Conservation (phyloP, 192 early-diverging fungal species). For the Phlyctochytrium arcticum region DNA sequence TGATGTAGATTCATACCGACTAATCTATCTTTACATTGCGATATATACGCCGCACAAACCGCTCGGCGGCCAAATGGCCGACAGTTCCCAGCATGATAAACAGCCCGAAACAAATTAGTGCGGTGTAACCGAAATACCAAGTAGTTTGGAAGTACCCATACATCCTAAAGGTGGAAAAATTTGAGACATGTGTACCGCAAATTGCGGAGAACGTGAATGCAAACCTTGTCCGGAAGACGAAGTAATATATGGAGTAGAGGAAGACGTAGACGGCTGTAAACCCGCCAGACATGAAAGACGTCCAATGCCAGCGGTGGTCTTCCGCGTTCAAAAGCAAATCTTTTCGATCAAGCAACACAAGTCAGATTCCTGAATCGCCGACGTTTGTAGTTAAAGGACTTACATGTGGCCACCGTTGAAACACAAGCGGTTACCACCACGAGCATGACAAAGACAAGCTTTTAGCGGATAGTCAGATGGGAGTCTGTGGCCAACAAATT, state of each 20-base stretch:
- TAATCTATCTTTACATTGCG: slow-evolving; percentile 58
- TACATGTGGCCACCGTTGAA: slow-evolving; percentile 78
- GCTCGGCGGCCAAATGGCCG: slow-evolving; percentile 72
- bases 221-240: slow-evolving; percentile 69
- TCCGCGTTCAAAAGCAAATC: slow-evolving; percentile 86
- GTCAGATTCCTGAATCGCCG: too few relatives aligned
- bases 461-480: neutral
- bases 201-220: slow-evolving; percentile 4
- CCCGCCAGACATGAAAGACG: slow-evolving; percentile 79
- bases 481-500: neutral
- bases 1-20: too few relatives aligned
- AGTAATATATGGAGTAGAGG: slow-evolving; percentile 85
- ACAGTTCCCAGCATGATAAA: slow-evolving; percentile 74
- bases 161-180: slow-evolving; percentile 53
- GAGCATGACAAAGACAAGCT: slow-evolving; percentile 79
- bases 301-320: slow-evolving; percentile 89
- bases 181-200: neutral
- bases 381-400: slow-evolving; percentile 3
- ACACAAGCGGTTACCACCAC: slow-evolving; percentile 81
- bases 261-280: slow-evolving; percentile 85
- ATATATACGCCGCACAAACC: slow-evolving; percentile 80
- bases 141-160: slow-evolving; percentile 70
- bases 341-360: too few relatives aligned
- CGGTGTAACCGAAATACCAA: slow-evolving; percentile 89
- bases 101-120: slow-evolving; percentile 69